Conservation (phyloP, 805 yeast genomes). For the Hanseniaspora vineae region DNA sequence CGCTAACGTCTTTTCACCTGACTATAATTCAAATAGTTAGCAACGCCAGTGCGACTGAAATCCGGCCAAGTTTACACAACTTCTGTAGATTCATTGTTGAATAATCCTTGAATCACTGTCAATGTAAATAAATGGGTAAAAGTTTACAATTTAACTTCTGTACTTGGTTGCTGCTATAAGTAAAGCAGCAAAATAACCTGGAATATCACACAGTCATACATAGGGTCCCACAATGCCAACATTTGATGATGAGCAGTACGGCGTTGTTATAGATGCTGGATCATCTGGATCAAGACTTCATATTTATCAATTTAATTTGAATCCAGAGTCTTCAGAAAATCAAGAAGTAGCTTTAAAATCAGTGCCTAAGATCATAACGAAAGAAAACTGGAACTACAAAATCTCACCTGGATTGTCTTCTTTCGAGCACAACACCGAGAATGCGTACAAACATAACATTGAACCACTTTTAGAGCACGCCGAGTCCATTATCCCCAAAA, state of each 20-base stretch:
- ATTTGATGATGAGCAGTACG: constrained; percentile 35
- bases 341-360: constrained; percentile 31
- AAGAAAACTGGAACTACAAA: constrained; percentile 56
- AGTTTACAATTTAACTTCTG: too few species aligned
- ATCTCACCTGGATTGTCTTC: constrained; percentile 78
- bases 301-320: constrained; percentile 34
- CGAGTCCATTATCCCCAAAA: constrained; percentile 50
- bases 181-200: background rate
- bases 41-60: too few species aligned
- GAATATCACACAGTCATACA: background rate
- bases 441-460: constrained; percentile 64
- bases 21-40: too few species aligned
- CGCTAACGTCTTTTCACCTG: too few species aligned
- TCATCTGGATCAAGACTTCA: constrained; percentile 88
- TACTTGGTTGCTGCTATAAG: too few species aligned
- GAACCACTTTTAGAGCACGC: constrained; percentile 56
- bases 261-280: constrained; percentile 89
- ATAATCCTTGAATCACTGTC: too few species aligned
- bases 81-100: too few species aligned
- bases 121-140: too few species aligned
- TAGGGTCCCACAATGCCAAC: background rate
- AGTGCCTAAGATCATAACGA: constrained; percentile 57
- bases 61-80: too few species aligned
- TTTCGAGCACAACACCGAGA: constrained; percentile 37
- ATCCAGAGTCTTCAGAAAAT: constrained; percentile 10